Percentiles rank a stretch among this genome's conserved stretches.
Conservation (phyloP, 257 asterid species). For the Solanum rostratum region DNA sequence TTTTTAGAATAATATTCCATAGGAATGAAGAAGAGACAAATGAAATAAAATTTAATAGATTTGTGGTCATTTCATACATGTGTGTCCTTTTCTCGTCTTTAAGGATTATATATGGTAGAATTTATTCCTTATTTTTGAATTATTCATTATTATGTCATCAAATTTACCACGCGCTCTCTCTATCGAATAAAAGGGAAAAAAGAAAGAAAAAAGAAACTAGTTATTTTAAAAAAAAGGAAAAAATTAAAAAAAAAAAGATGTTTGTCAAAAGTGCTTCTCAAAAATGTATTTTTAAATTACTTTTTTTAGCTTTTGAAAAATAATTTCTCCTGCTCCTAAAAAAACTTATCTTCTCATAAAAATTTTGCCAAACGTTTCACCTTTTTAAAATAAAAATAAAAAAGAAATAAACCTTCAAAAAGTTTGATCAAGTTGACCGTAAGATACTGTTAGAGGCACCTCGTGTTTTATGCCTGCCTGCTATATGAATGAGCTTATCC, state of each 20-base stretch:
- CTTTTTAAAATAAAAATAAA: no score
- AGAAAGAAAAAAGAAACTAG: fast-evolving
- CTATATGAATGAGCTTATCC: neutral
- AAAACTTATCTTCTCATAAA: neutral
- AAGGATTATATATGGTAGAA: neutral
- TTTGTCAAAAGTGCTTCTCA: no score
- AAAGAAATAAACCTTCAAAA: no score
- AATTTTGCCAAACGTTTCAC: no score
- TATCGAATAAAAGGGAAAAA: no score
- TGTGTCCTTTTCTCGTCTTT: neutral
- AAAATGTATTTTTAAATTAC: no score
- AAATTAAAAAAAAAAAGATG: no score
- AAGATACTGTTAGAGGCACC: no score
- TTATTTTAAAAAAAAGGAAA: no score
- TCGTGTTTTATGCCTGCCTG: neutral
- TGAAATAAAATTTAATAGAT: neutral
- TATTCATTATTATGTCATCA: no score
- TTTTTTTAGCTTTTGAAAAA: neutral
- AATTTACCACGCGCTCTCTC: no score
- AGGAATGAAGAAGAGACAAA: neutral
- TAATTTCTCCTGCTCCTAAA: neutral
- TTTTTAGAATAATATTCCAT: neutral
- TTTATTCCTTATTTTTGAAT: neutral
- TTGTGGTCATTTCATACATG: neutral
- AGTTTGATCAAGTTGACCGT: no score